Evolutionary conservation across 192 early-diverging fungal genomes (phyloP), one percentile per base, ranked within the genome.

Genomic region (Diversispora epigaea): DNA sequence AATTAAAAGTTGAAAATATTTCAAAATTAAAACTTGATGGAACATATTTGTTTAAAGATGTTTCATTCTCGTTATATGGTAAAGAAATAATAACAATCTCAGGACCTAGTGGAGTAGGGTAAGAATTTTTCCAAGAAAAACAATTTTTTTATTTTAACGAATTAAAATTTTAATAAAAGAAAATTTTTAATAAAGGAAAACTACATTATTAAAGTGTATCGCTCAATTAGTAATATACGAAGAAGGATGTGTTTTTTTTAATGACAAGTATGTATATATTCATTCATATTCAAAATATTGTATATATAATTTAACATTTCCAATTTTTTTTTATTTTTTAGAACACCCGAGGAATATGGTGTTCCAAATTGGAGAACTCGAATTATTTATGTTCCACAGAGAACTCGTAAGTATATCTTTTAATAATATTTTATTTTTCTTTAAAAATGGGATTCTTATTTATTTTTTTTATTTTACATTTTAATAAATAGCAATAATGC

Each of bases 301-400:
- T 22, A 62, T 9, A 21, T 14, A 19, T n/a, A 5, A 4, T 75
- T 50, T 8, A 21, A 47, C 46, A 6, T 55, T 39, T 49, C 57
- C 12, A 44, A n/a, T 64, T 55, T 70, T 10, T 17, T 41, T 45
- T 40, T 19, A 57, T 25, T 47, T 41, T 15, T 9, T 49, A 82
- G 81, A 52, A 76, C 77, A 7, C 82, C 89, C 0, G 74, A 80
- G 43, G 79, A 87, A 25, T 77, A 86, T 76, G 88, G 91, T 5
- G 82, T 93, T 19, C 90, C 93, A 1, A 65, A 71, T 45, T 96
- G 92, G 92, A 84, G 94, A 40, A 84, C 92, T 6, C 86, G 84
- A 39, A 85, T 96, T 56, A 89, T 92, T 83, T 96, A 96, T 80
- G 90, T 96, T n/a, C 93, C 93, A 0, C 94, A 96, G 62, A 77